phyloP scores from a whole-genome alignment of 2,329 filamentous ascomycete genomes.

The Pseudogymnoascus sp. region DNA sequence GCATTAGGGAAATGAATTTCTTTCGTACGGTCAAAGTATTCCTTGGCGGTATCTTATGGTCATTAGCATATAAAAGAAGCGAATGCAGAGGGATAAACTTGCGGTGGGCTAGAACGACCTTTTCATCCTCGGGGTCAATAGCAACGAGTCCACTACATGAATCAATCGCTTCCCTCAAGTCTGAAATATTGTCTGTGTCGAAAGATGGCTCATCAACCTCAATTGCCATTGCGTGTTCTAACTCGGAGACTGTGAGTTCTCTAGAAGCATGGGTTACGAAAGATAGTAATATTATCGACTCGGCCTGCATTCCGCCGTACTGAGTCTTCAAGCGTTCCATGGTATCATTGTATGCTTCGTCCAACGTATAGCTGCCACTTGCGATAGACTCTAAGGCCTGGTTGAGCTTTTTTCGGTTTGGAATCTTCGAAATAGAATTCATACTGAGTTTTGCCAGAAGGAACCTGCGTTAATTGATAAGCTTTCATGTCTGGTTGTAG shows the following conservation, averaged over 20 bases:
- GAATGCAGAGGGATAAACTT: not conserved
- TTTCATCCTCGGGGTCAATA: not conserved
- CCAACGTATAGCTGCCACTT: not conserved
- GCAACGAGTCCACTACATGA: not conserved
- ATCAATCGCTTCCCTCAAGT: not conserved
- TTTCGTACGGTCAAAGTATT: not conserved
- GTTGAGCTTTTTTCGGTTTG: not conserved
- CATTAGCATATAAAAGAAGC: not conserved
- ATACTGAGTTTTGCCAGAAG: not conserved
- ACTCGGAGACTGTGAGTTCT: not conserved
- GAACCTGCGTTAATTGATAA: not conserved
- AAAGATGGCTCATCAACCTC: not conserved
- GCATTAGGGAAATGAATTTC: not conserved
- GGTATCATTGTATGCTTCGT: not conserved
- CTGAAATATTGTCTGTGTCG: not conserved
- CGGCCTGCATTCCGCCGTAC: not conserved
- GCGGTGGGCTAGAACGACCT: not conserved
- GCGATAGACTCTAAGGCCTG: not conserved
- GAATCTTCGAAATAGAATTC: not conserved
- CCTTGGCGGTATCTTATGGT: not conserved
- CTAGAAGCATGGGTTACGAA: not conserved
- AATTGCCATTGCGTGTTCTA: not conserved
- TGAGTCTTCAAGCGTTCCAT: not conserved
- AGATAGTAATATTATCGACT: not conserved
- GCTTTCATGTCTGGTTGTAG: not conserved